A percentile compares a stretch with the other conserved stretches of the same genome.
Conservation (phyloP, 2,329 filamentous ascomycete genomes). For the Epichloe elymi region DNA sequence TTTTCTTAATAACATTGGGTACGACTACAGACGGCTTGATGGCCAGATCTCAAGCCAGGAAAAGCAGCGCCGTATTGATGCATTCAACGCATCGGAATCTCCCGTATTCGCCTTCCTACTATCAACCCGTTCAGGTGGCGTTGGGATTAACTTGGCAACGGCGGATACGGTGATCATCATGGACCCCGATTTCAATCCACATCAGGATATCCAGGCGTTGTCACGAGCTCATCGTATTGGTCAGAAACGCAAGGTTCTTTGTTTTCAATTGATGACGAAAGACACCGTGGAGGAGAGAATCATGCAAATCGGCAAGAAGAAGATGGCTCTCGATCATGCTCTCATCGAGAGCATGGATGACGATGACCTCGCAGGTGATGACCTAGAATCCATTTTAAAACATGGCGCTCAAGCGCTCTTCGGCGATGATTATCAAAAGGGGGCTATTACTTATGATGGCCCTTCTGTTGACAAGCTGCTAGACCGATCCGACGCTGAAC, state of each 20-base stretch:
- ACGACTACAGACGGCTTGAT: constrained; percentile 70
- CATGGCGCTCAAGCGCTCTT: constrained; percentile 84
- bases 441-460: constrained; percentile 69
- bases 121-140: constrained; percentile 87
- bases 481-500: constrained; percentile 72
- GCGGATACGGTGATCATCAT: constrained; percentile 97
- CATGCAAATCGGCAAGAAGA: constrained; percentile 87
- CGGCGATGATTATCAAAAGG: constrained; percentile 53
- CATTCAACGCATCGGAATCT: constrained; percentile 78
- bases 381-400: constrained; percentile 76
- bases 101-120: constrained; percentile 79
- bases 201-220: constrained; percentile 92
- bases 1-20: constrained; percentile 64
- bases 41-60: constrained; percentile 69
- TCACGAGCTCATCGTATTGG: constrained; percentile 93
- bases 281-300: constrained; percentile 89
- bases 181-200: constrained; percentile 93
- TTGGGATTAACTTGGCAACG: constrained; percentile 93
- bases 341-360: constrained; percentile 85
- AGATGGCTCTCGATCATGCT: constrained; percentile 90
- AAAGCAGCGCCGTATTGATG: constrained; percentile 90
- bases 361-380: constrained; percentile 64
- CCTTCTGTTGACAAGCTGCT: constrained; percentile 77
- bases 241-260: constrained; percentile 88
- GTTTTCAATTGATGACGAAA: constrained; percentile 87